phyloP scores from a whole-genome alignment of 2,329 filamentous ascomycete species.

The Rutstroemia sp. region DNA sequence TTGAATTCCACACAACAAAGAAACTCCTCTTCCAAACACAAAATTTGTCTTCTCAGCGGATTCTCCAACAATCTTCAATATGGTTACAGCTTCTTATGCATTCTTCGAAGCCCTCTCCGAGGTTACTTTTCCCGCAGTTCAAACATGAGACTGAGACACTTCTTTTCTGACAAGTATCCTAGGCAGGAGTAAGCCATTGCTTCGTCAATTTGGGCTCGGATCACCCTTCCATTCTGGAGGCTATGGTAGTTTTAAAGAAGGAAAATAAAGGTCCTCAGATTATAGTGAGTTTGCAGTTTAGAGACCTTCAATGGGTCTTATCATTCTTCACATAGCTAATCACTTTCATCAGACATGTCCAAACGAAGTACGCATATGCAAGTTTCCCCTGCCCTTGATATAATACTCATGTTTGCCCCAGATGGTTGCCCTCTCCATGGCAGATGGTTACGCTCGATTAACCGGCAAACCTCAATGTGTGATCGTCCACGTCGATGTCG shows the following conservation, averaged over 20 bases:
- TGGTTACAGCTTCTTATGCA: conserved; percentile 39
- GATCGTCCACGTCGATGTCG: conserved; percentile 62
- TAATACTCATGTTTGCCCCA: conserved; percentile 26
- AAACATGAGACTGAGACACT: neutral
- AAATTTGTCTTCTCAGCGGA: neutral
- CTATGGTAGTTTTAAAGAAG: conserved; percentile 64
- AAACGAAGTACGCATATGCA: conserved; percentile 48
- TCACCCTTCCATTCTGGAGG: conserved; percentile 64
- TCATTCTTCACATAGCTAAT: neutral
- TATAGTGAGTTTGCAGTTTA: conserved; percentile 28
- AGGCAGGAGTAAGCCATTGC: conserved; percentile 43
- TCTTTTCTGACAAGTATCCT: neutral
- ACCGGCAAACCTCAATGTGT: conserved; percentile 63
- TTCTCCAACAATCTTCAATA: neutral
- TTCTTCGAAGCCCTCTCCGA: conserved; percentile 70
- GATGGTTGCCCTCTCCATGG: conserved; percentile 72
- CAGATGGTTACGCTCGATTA: conserved; percentile 63
- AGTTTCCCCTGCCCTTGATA: conserved; percentile 5
- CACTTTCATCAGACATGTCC: conserved; percentile 42
- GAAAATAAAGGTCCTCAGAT: conserved; percentile 56
- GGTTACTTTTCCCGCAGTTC: conserved; percentile 13
- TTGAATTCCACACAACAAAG: neutral
- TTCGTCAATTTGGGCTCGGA: conserved; percentile 55
- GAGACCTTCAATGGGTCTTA: neutral
- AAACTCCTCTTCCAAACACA: neutral